Evolutionary conservation across 441 rosid species (phyloP).

Genomic region (Flueggea neowawraea): DNA sequence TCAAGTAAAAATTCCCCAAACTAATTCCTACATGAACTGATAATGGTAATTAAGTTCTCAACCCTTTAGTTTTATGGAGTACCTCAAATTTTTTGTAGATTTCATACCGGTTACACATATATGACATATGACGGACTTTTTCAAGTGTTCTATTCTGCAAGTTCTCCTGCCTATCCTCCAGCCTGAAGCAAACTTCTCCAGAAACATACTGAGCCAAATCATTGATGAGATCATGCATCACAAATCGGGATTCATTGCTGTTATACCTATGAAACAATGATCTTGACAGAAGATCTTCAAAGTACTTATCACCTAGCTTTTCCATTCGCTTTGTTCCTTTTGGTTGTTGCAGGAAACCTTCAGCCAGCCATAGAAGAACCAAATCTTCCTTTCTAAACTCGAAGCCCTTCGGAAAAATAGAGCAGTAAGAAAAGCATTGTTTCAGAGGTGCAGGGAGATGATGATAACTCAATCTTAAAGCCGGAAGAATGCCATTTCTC

Average conservation of each 20-base stretch:
- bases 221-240: not conserved
- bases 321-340: not conserved
- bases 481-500: not conserved
- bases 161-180: not conserved
- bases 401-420: constrained; percentile 1
- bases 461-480: constrained; percentile 4
- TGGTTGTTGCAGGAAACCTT: not conserved
- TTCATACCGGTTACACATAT: not conserved
- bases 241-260: not conserved
- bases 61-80: not conserved
- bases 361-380: constrained; percentile 2
- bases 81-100: not conserved
- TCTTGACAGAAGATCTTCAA: not conserved
- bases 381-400: not conserved
- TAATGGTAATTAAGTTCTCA: not conserved
- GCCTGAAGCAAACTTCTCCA: not conserved
- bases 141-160: not conserved
- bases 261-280: not conserved
- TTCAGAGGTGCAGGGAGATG: not conserved
- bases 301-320: not conserved
- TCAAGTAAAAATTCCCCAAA: not conserved
- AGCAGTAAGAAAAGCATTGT: constrained; percentile 1
- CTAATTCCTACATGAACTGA: not conserved
- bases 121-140: not conserved
- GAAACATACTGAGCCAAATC: not conserved